A percentile compares a stretch with the other conserved stretches of the same genome.
Evolutionary conservation across 805 yeast genomes (phyloP).

Genomic region (Saccharomyces eubayanus): DNA sequence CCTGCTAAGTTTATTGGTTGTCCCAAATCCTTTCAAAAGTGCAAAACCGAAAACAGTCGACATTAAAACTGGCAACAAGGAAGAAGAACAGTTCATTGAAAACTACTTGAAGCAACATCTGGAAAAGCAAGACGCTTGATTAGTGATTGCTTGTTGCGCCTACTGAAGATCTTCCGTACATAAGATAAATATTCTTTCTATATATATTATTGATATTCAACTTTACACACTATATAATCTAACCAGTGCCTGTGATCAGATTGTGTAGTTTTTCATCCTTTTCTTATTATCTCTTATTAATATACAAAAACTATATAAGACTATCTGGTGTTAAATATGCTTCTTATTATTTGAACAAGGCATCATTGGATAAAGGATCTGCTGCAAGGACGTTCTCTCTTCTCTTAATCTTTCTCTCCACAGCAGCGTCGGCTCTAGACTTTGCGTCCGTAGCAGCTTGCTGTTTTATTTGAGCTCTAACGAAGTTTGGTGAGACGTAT

Average conservation of each 20-base stretch:
- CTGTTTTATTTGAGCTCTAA: conserved; percentile 78
- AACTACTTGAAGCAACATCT: conserved; percentile 49
- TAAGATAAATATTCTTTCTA: neutral
- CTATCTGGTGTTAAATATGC: neutral
- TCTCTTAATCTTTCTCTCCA: conserved; percentile 63
- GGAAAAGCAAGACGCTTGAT: conserved; percentile 8
- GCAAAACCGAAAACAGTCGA: conserved; percentile 56
- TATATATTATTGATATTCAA: neutral
- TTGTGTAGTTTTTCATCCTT: neutral
- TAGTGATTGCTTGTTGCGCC: neutral
- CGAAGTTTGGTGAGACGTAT: conserved; percentile 91
- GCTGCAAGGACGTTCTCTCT: conserved; percentile 66
- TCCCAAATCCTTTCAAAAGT: conserved; percentile 61
- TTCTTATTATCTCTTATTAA: neutral
- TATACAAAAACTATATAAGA: neutral
- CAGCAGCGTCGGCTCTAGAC: conserved; percentile 70
- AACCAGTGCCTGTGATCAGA: neutral
- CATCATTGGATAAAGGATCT: conserved; percentile 78
- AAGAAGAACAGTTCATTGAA: conserved; percentile 80
- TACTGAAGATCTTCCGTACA: neutral
- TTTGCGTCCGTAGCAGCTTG: conserved; percentile 74
- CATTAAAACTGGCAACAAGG: conserved; percentile 70
- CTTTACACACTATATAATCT: neutral
- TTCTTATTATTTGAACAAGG: conserved; percentile 49
- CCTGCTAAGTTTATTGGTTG: conserved; percentile 50